phyloP scores from a whole-genome alignment of 176 grass and related monocot species.

The Poa annua region DNA sequence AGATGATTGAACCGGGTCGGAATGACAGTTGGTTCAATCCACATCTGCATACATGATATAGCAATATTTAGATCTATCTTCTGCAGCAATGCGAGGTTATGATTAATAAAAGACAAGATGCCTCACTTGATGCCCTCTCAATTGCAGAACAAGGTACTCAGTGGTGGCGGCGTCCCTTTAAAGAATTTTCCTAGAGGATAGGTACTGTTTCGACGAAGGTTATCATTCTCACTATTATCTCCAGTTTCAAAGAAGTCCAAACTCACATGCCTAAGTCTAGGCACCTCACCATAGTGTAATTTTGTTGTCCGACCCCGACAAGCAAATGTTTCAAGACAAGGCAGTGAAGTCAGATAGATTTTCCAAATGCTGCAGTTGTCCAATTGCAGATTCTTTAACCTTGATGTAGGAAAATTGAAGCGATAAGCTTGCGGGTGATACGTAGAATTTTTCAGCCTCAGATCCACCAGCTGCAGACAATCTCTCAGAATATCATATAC shows the following conservation, averaged over 20 bases:
- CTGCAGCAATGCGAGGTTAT: background rate
- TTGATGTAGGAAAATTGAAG: background rate
- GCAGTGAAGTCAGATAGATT: slow-evolving; percentile 18
- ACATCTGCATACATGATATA: slow-evolving; percentile 23
- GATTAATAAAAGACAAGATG: background rate
- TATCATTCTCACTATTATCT: background rate
- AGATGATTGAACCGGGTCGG: background rate
- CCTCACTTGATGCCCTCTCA: slow-evolving; percentile 32
- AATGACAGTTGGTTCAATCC: slow-evolving; percentile 28
- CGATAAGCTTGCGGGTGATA: background rate
- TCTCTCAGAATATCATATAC: background rate
- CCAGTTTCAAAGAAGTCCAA: slow-evolving; percentile 32
- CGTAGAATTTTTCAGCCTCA: background rate
- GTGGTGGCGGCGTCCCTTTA: background rate
- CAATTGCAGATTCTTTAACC: slow-evolving; percentile 26
- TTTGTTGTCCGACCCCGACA: slow-evolving; percentile 26
- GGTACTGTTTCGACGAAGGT: background rate
- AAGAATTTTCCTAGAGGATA: slow-evolving; percentile 39
- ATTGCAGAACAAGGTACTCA: slow-evolving; percentile 41
- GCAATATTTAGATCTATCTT: background rate
- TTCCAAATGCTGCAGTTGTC: slow-evolving; percentile 26
- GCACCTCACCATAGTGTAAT: slow-evolving; percentile 24
- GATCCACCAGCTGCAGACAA: background rate
- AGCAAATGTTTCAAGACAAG: slow-evolving; percentile 33
- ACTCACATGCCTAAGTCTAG: slow-evolving; percentile 27